A percentile compares a stretch with the other conserved stretches of the same genome.
These are phyloP conservation scores for Trichoderma sp. DNA, from an alignment of 2,329 filamentous ascomycete species.

Conservation along the genomic window DNA sequence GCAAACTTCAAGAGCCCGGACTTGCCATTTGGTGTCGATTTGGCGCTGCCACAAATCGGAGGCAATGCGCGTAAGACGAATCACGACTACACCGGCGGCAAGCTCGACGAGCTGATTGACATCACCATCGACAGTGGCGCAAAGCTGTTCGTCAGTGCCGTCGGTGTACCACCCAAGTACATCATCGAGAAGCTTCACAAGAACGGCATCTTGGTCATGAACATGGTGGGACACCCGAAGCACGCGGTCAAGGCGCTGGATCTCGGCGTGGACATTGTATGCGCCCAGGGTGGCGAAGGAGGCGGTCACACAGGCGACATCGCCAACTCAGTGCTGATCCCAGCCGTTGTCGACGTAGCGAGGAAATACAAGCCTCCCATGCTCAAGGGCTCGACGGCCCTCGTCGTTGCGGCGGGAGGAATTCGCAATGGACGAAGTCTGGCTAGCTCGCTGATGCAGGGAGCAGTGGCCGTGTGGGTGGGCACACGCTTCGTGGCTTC, in stretches of 20 bases:
- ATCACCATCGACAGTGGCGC: constrained; percentile 84
- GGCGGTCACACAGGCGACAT: constrained; percentile 91
- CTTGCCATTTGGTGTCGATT: constrained; percentile 85
- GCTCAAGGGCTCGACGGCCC: constrained; percentile 65
- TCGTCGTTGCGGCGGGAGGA: constrained; percentile 87
- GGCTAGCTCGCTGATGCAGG: constrained; percentile 81
- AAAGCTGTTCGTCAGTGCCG: constrained; percentile 79
- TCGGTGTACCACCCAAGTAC: constrained; percentile 74
- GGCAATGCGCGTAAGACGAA: constrained; percentile 83
- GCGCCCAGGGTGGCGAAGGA: constrained; percentile 88
- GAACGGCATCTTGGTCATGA: constrained; percentile 84
- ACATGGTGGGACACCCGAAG: constrained; percentile 92
- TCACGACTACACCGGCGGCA: constrained; percentile 90
- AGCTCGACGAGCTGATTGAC: constrained; percentile 82
- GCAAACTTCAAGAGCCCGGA: constrained; percentile 61
- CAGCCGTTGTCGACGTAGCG: constrained; percentile 82
- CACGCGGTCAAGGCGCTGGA: constrained; percentile 87
- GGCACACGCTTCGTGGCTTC: constrained; percentile 88
- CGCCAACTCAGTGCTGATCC: constrained; percentile 80
- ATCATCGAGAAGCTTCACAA: constrained; percentile 76
- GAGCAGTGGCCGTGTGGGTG: constrained; percentile 87
- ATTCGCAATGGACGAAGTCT: constrained; percentile 79
- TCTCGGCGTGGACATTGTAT: constrained; percentile 84
- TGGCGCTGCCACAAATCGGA: constrained; percentile 86
- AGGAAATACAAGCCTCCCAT: constrained; percentile 64